These are phyloP conservation scores for Tulasnella sp. DNA, from an alignment of 768 basidiomycete species.

Conservation along the genomic window DNA sequence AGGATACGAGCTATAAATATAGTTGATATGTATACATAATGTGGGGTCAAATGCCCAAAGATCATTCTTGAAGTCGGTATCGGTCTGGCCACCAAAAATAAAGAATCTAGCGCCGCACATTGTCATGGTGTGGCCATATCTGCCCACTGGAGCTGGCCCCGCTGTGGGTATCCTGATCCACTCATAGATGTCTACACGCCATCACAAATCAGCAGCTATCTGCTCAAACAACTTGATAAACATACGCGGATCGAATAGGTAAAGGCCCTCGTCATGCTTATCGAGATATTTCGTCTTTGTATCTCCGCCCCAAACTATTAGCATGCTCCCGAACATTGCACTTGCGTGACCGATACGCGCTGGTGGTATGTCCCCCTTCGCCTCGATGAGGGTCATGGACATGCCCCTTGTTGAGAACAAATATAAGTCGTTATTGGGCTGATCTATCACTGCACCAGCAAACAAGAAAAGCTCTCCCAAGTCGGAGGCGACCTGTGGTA, in stretches of 20 bases:
- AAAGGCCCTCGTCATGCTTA: conserved; percentile 83
- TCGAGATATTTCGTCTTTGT: conserved; percentile 59
- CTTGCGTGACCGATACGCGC: conserved; percentile 94
- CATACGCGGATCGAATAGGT: conserved; percentile 92
- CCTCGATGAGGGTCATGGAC: conserved; percentile 72
- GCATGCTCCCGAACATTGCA: conserved; percentile 88
- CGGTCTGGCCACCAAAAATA: conserved; percentile 93
- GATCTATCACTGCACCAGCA: conserved; percentile 88
- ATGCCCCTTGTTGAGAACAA: conserved; percentile 73
- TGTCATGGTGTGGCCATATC: conserved; percentile 92
- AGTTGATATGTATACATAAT: conserved; percentile 49
- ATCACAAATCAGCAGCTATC: not conserved
- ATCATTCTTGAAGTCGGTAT: conserved; percentile 89
- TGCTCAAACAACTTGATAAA: too few species aligned
- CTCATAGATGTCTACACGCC: conserved; percentile 72
- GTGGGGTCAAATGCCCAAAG: conserved; percentile 94
- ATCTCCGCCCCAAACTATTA: conserved; percentile 98
- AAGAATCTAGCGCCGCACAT: conserved; percentile 89
- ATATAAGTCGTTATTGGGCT: conserved; percentile 86
- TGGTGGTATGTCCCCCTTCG: conserved; percentile 76
- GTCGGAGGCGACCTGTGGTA: conserved; percentile 66
- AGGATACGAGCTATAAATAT: not conserved
- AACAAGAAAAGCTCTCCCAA: conserved; percentile 91
- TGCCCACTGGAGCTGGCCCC: conserved; percentile 69
- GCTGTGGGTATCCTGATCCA: conserved; percentile 83